A percentile compares a stretch with the other conserved stretches of the same genome.
Conservation (phyloP, 2,329 filamentous ascomycete genomes). For the Thielaviopsis cerberus region DNA sequence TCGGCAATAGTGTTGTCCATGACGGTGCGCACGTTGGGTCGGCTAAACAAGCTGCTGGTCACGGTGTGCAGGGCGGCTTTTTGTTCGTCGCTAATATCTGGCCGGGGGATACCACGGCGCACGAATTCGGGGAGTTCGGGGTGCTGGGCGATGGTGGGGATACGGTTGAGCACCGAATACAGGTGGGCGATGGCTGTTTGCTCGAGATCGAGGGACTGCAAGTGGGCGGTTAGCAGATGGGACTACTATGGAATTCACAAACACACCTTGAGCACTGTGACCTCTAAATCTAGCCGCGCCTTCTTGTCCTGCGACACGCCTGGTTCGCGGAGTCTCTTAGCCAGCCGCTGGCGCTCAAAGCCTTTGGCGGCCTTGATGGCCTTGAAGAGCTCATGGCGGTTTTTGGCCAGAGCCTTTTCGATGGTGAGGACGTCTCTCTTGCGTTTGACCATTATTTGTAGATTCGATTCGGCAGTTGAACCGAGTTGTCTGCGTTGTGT, state of each 20-base stretch:
- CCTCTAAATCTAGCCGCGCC: conserved; percentile 56
- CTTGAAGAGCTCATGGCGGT: conserved; percentile 41
- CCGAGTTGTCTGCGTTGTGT: no score
- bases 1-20: conserved; percentile 29
- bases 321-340: conserved; percentile 36
- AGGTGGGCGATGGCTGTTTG: conserved; percentile 38
- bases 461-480: no score
- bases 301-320: conserved; percentile 57
- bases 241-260: neutral
- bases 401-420: conserved; percentile 32
- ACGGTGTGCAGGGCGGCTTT: conserved; percentile 36
- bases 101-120: conserved; percentile 28
- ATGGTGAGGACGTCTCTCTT: conserved; percentile 32
- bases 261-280: conserved; percentile 34
- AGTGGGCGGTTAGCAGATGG: neutral
- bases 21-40: conserved; percentile 29
- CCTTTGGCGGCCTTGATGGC: conserved; percentile 56
- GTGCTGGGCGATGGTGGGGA: conserved; percentile 33
- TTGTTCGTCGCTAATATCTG: conserved; percentile 34
- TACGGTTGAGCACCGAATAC: conserved; percentile 33
- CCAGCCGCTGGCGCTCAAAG: conserved; percentile 60
- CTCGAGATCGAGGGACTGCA: conserved; percentile 36
- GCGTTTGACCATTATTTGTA: conserved; percentile 45
- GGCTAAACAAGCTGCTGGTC: conserved; percentile 37
- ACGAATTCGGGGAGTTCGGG: conserved; percentile 31